A percentile compares a stretch with the other conserved stretches of the same genome.
Evolutionary conservation across 1,284 basidiomycete species (phyloP).

Genomic region (Ceratobasidium sp.): DNA sequence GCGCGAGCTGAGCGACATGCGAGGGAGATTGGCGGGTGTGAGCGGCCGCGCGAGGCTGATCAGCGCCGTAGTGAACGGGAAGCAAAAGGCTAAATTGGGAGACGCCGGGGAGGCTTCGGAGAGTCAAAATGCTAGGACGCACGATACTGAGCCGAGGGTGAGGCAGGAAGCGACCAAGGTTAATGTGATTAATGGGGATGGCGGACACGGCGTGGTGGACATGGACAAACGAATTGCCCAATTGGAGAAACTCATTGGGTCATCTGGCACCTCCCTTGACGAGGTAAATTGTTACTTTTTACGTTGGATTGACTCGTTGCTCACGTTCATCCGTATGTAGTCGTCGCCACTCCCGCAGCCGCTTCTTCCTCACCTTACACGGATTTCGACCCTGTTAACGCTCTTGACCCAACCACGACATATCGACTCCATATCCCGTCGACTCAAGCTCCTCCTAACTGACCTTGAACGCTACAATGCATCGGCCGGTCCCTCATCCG

Average conservation of each 20-base stretch:
- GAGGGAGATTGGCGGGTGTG: constrained; percentile 72
- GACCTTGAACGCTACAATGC: constrained; percentile 85
- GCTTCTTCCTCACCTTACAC: constrained; percentile 80
- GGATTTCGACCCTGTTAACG: constrained; percentile 85
- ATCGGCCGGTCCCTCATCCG: constrained; percentile 16
- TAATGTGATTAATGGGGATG: neutral
- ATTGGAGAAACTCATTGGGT: constrained; percentile 82
- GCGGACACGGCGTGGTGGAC: constrained; percentile 56
- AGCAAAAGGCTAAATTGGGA: constrained; percentile 43
- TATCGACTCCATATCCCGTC: constrained; percentile 94
- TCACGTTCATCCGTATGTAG: constrained; percentile 15
- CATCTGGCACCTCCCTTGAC: constrained; percentile 73
- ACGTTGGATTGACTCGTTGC: constrained; percentile 9
- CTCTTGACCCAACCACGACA: constrained; percentile 95
- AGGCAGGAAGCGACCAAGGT: constrained; percentile 48
- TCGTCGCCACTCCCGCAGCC: constrained; percentile 78
- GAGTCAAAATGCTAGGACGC: constrained; percentile 45
- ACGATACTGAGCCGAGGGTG: constrained; percentile 42
- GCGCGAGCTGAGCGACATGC: constrained; percentile 75
- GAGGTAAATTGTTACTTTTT: constrained; percentile 63
- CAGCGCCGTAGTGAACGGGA: constrained; percentile 61
- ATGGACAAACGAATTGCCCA: constrained; percentile 83
- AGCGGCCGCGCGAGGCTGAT: constrained; percentile 72
- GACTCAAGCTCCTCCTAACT: constrained; percentile 90
- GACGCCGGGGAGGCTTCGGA: constrained; percentile 13